Evolutionary conservation across 257 asterid species (phyloP).

Genomic region (Echium plantagineum): DNA sequence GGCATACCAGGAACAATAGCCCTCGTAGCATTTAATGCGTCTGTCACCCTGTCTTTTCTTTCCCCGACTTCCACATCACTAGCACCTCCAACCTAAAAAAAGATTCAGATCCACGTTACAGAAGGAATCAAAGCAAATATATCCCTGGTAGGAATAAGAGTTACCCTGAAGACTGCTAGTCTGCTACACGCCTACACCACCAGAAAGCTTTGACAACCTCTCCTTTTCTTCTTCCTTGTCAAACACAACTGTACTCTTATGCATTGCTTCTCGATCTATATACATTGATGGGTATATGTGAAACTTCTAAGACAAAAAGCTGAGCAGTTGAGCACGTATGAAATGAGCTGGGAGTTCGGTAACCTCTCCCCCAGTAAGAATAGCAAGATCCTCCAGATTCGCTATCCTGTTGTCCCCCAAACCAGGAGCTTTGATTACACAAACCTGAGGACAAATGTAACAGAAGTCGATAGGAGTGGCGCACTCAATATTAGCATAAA

Average conservation of each 20-base stretch:
- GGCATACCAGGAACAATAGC: too few relatives aligned
- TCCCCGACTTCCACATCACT: slow-evolving; percentile 85
- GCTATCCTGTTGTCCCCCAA: slow-evolving; percentile 85
- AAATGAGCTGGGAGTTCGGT: slow-evolving; percentile 10
- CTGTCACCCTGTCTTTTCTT: slow-evolving; percentile 93
- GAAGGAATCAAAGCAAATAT: background rate
- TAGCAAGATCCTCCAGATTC: slow-evolving; percentile 76
- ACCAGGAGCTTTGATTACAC: slow-evolving; percentile 96
- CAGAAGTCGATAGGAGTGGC: background rate
- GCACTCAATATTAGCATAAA: background rate
- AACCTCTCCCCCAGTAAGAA: slow-evolving; percentile 92
- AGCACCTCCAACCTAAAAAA: slow-evolving; percentile 78
- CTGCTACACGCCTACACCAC: too few relatives aligned
- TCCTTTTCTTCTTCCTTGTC: slow-evolving; percentile 94
- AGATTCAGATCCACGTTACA: background rate
- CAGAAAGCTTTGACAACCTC: slow-evolving; percentile 79
- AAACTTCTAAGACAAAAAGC: slow-evolving; percentile 6
- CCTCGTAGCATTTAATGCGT: slow-evolving; percentile 86
- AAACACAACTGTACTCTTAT: slow-evolving; percentile 54
- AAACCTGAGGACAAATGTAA: slow-evolving; percentile 36
- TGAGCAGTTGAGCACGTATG: background rate
- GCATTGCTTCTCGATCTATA: slow-evolving; percentile 51
- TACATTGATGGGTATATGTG: slow-evolving; percentile 13
- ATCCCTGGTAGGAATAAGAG: background rate
- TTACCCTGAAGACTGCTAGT: slow-evolving; percentile 89